Evolutionary conservation across 2,329 filamentous ascomycete genomes (phyloP).

Genomic region (Diaporthe vaccinii): DNA sequence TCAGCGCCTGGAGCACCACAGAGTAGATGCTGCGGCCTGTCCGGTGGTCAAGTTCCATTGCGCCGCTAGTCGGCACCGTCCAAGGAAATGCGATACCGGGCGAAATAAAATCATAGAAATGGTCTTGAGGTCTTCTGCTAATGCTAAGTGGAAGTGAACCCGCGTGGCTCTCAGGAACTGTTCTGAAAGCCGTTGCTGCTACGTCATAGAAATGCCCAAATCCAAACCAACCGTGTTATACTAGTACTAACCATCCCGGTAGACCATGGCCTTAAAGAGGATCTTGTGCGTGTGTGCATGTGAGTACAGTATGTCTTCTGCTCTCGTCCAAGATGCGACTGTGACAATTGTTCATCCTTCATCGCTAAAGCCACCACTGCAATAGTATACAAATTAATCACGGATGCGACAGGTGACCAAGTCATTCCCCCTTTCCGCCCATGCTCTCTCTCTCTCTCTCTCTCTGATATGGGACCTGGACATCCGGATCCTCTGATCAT

Average conservation of each 20-base stretch:
- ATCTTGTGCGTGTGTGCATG: neutral
- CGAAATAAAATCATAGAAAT: neutral
- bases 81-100: neutral
- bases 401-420: neutral
- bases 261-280: neutral
- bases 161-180: neutral
- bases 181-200: neutral
- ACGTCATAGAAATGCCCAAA: slow-evolving; percentile 2
- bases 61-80: neutral
- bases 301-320: neutral
- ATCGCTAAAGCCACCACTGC: neutral
- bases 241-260: neutral
- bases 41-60: slow-evolving; percentile 3
- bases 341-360: neutral
- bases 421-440: neutral
- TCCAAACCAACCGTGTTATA: neutral
- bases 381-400: slow-evolving; percentile 26
- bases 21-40: neutral
- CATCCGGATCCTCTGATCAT: neutral
- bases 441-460: neutral
- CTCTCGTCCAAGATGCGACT: neutral
- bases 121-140: neutral
- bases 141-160: neutral
- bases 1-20: neutral
- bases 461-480: neutral